Evolutionary conservation across 2,329 filamentous ascomycete species (phyloP), one percentile per base, ranked within the genome.

Genomic region (Ploettnerulaceae sp.): DNA sequence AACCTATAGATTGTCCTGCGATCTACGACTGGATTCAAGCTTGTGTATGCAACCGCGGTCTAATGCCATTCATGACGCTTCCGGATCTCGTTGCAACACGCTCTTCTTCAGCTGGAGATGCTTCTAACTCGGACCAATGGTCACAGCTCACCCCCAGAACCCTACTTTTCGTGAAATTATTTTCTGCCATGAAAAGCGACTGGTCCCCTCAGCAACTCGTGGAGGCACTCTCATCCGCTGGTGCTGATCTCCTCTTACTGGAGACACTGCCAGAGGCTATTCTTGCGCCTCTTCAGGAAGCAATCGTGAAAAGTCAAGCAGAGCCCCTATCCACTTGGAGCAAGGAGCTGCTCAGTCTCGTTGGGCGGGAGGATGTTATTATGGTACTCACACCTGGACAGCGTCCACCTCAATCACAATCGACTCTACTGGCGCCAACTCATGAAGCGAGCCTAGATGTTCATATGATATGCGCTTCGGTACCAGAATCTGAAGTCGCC

Each of bases 191-290:
- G 15, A 71, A 69, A 12, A 66, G 70, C 7, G 69, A 71, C 11
- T 73, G 71, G 41, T 73, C 73, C 9, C 72, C 75, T 21, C 70
- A 76, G 4, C 76, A 83, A 53, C 78, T 85, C 53, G 84, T 94
- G 2, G 83, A 93, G 61, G 73, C 83, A 18, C 82, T 96, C 68
- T 74, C 83, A 48, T 71, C 79, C 33, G 82, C 82, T 51, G 82
- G 84, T 0, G 79, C 95, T 36, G 81, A 76, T 5, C 66, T 68
- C 7, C 71, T 76, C 18, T 70, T 90, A 38, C 74, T 97, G 12
- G 87, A 95, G 53, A 89, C 86, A 0, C 71, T 97, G 1, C 91
- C 93, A 1, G 89, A 95, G 65, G 82, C 87, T 20, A 74, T 96
- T n/a, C 76, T 86, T 44, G 79, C 84, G 2, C 85, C 87, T 0